Base-by-base conservation (phyloP, 2,329 filamentous ascomycete genomes). In the Ophiostoma perfectum region DNA sequence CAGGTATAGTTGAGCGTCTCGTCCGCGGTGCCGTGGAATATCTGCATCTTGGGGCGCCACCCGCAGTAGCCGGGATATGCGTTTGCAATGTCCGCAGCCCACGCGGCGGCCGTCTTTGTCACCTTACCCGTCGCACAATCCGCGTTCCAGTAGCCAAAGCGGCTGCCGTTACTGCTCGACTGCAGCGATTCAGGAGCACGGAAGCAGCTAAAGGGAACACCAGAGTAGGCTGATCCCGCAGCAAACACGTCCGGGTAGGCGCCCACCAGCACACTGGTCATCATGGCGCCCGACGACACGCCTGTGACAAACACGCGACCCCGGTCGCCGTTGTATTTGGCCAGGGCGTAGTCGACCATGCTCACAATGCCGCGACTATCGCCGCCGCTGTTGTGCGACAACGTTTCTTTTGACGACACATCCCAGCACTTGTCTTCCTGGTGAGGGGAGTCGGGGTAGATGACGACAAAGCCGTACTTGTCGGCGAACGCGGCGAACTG, bases 381-480 rank as follows among this genome's bases (percentile, higher is more conserved):
- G 7, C 49, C 49, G 18, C 49, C 49, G n/a, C 49, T 16, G 14
- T 55, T 55, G 18, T 55, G 49, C 49, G 8, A 55, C 49, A 55
- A 27, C 7, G 49, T 55, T 9, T 55, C 49, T 11, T 12, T 55
- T 3, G 81, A 85, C 5, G 83, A 83, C 1, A 87, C 83, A 69
- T 88, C 86, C 85, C 85, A 88, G 77, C 86, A 88, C 72, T 77
- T 78, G 71, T 80, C 79, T 14, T 74, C 77, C n/a, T 71, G 73
- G 70, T 77, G 78, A 18, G 77, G 78, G 64, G 71, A 77, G 70
- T 75, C 76, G 1, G 79, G 79, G 71, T 80, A 81, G 72, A 80
- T 79, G 67, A 76, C 74, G 68, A 87, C 83, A 77, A 83, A 86
- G 55, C 84, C 85, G 67, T 86, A 79, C 63, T 78, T 73, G 70